A percentile compares a stretch with the other conserved stretches of the same genome.
These are phyloP conservation scores for Claviceps pazoutovae DNA, from an alignment of 2,329 filamentous ascomycete genomes.

Conservation along the genomic window DNA sequence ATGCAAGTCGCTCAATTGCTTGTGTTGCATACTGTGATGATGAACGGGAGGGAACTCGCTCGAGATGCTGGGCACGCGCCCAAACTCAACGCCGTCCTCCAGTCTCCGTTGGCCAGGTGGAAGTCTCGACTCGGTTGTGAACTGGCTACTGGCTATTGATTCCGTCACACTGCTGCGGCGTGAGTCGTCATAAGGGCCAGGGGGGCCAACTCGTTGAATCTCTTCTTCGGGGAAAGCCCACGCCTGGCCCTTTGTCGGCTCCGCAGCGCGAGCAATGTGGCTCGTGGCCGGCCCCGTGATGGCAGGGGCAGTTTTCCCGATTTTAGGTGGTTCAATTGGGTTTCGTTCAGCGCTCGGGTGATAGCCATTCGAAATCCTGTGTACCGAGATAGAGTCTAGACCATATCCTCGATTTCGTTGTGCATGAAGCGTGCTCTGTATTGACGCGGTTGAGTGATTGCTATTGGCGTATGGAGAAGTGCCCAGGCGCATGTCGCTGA, in stretches of 20 bases:
- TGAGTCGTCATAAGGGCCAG: conserved; percentile 43
- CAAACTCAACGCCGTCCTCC: conserved; percentile 45
- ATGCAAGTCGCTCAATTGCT: conserved; percentile 53
- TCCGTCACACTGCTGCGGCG: conserved; percentile 64
- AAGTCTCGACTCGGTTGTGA: conserved; percentile 58
- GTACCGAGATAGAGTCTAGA: conserved; percentile 37
- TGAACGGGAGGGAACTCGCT: conserved; percentile 47
- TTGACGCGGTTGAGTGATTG: conserved; percentile 62
- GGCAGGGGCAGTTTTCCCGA: conserved; percentile 54
- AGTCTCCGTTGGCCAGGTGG: conserved; percentile 59
- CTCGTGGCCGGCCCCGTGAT: conserved; percentile 58
- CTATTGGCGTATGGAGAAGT: conserved; percentile 58
- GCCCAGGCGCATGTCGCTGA: conserved; percentile 55
- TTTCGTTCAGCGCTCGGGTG: conserved; percentile 45
- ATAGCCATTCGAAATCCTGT: conserved; percentile 52
- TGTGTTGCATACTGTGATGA: conserved; percentile 65
- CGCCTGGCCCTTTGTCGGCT: conserved; percentile 69
- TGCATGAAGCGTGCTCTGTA: conserved; percentile 56
- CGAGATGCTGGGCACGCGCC: conserved; percentile 35
- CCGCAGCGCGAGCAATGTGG: conserved; percentile 55
- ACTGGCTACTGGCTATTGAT: conserved; percentile 67
- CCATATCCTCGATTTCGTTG: conserved; percentile 46
- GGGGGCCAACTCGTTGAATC: conserved; percentile 34
- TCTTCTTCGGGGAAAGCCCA: conserved; percentile 73
- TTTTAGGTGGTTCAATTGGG: conserved; percentile 33